Evolutionary conservation across 1,284 basidiomycete genomes (phyloP).

Genomic region (Cystobasidium pallidum): DNA sequence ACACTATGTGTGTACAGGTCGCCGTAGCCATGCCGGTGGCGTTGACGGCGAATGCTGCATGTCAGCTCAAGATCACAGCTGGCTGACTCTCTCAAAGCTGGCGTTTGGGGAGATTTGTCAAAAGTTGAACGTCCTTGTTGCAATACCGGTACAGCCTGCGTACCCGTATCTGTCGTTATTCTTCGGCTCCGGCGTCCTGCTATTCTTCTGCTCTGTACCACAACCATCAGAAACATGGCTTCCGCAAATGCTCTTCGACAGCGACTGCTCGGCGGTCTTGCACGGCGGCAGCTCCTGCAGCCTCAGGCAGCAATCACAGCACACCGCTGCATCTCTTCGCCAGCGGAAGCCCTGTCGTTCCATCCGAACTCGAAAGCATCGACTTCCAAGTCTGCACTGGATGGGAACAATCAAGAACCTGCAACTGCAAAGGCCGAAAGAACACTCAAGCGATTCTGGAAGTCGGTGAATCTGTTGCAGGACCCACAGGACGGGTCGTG

Average conservation of each 20-base stretch:
- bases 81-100: too few relatives aligned
- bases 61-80: too few relatives aligned
- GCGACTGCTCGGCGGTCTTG: conserved; percentile 22
- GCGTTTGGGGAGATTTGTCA: too few relatives aligned
- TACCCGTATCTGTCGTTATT: too few relatives aligned
- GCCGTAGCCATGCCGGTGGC: too few relatives aligned
- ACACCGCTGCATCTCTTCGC: conserved; percentile 17
- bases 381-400: conserved; percentile 16
- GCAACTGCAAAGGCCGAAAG: conserved; percentile 72
- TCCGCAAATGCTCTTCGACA: conserved; percentile 4
- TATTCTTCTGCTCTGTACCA: conserved; percentile 10
- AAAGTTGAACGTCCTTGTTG: too few relatives aligned
- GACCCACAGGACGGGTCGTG: conserved; percentile 57
- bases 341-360: conserved; percentile 40
- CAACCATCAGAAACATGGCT: conserved; percentile 16
- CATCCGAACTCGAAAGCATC: conserved; percentile 27
- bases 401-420: conserved; percentile 7
- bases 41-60: background rate
- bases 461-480: conserved; percentile 72
- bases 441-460: conserved; percentile 88
- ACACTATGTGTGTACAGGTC: too few relatives aligned
- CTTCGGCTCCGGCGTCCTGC: too few relatives aligned
- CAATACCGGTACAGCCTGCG: too few relatives aligned
- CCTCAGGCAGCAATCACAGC: background rate
- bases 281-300: conserved; percentile 25